Evolutionary conservation across 139 green algal genomes (phyloP).

Genomic region (Limnomonas spitsbergensis): DNA sequence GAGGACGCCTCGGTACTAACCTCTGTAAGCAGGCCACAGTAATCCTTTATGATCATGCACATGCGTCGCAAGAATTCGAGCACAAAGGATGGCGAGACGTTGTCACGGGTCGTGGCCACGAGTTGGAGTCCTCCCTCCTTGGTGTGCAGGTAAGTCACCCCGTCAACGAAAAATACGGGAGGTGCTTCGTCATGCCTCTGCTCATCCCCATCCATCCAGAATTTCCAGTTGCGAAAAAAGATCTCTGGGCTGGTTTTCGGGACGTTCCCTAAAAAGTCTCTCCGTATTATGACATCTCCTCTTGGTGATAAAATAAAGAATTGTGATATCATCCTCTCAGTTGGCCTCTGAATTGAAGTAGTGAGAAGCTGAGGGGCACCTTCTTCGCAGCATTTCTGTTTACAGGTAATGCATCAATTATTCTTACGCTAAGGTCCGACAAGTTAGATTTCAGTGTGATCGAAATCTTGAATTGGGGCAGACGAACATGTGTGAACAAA

Average conservation of each 20-base stretch:
- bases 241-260: conserved; percentile 73
- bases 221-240: conserved; percentile 87
- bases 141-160: conserved; percentile 91
- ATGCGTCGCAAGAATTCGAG: conserved; percentile 90
- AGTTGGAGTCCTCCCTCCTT: conserved; percentile 83
- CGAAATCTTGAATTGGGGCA: background rate
- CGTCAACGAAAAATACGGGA: conserved; percentile 87
- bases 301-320: conserved; percentile 87
- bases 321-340: conserved; percentile 63
- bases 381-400: background rate
- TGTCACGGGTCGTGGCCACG: conserved; percentile 84
- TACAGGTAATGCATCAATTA: background rate
- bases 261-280: conserved; percentile 88
- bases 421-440: background rate
- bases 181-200: conserved; percentile 67
- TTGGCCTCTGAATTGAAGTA: background rate
- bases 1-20: no score
- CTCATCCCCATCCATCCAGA: conserved; percentile 69
- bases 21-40: conserved; percentile 63
- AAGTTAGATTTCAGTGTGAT: background rate
- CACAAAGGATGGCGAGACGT: conserved; percentile 83
- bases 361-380: background rate
- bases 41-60: conserved; percentile 85
- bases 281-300: conserved; percentile 88
- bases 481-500: background rate